Percentiles rank a stretch among this genome's conserved stretches.
phyloP scores from a whole-genome alignment of 2,329 filamentous ascomycete genomes.

The Aspergillus nomiae region DNA sequence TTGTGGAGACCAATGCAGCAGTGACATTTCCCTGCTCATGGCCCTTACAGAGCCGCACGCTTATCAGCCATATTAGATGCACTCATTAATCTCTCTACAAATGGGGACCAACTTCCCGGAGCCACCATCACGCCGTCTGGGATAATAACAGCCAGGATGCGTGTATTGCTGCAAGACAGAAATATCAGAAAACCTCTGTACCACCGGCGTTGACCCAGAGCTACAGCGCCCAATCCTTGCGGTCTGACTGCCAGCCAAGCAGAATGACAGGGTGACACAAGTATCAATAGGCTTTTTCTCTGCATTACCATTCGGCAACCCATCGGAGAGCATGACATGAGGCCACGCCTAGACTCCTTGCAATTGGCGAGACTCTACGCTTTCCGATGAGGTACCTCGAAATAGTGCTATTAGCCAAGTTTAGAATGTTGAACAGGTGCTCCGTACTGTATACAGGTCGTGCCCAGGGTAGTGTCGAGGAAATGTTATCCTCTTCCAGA shows the following conservation, averaged over 20 bases:
- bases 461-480: neutral
- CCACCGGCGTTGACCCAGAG: neutral
- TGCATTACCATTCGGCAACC: constrained; percentile 9
- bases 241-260: neutral
- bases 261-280: constrained; percentile 9
- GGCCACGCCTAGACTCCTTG: neutral
- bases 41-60: neutral
- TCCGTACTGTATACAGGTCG: neutral
- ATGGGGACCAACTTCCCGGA: neutral
- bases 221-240: neutral
- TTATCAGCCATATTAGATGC: no score
- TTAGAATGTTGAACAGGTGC: neutral
- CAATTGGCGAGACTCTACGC: neutral
- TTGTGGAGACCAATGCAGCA: constrained; percentile 3
- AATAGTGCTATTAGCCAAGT: neutral
- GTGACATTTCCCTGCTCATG: neutral
- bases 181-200: neutral
- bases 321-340: constrained; percentile 7
- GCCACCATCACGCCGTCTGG: neutral
- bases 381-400: neutral
- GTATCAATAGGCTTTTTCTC: neutral
- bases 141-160: neutral
- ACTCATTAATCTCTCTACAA: neutral
- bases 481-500: neutral
- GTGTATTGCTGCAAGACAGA: neutral